A percentile compares a stretch with the other conserved stretches of the same genome.
These are phyloP conservation scores for Penicillium sp. DNA, from an alignment of 2,329 filamentous ascomycete genomes.

Conservation along the genomic window DNA sequence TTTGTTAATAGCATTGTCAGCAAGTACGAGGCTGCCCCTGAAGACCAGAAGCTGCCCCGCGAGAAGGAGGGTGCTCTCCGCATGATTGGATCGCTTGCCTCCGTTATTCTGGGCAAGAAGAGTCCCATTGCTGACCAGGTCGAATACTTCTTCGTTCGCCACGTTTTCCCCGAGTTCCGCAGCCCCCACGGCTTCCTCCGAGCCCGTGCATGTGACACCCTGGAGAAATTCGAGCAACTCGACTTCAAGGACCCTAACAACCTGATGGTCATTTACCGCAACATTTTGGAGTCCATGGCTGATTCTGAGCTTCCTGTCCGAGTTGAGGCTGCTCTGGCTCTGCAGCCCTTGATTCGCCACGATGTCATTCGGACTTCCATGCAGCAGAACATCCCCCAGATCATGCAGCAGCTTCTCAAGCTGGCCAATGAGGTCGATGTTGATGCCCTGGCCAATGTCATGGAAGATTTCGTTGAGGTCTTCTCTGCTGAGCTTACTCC, in stretches of 20 bases:
- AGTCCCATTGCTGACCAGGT: constrained; percentile 97
- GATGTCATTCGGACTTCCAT: constrained; percentile 92
- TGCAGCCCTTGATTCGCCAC: constrained; percentile 94
- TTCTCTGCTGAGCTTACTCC: constrained; percentile 96
- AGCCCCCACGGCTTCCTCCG: constrained; percentile 89
- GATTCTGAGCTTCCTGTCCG: constrained; percentile 90
- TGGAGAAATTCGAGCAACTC: constrained; percentile 96
- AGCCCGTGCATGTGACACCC: constrained; percentile 91
- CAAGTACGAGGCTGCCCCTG: constrained; percentile 80
- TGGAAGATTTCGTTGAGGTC: constrained; percentile 99
- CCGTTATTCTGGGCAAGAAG: constrained; percentile 95
- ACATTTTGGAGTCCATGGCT: constrained; percentile 95
- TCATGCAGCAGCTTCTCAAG: constrained; percentile 98
- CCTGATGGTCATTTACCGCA: constrained; percentile 91
- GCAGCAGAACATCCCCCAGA: constrained; percentile 97
- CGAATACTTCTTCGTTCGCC: constrained; percentile 96
- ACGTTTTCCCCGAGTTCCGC: constrained; percentile 97
- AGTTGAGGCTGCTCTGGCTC: constrained; percentile 87
- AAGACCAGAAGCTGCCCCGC: constrained; percentile 87
- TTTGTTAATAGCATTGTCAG: constrained; percentile 96
- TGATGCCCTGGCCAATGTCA: constrained; percentile 94
- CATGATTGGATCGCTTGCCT: constrained; percentile 94
- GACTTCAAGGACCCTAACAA: constrained; percentile 97
- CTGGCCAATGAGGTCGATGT: constrained; percentile 97
- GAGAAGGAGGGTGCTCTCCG: constrained; percentile 95